These are phyloP conservation scores for Nothophaeocryptopus gaeumannii DNA, from an alignment of 2,329 filamentous ascomycete genomes.

Conservation along the genomic window DNA sequence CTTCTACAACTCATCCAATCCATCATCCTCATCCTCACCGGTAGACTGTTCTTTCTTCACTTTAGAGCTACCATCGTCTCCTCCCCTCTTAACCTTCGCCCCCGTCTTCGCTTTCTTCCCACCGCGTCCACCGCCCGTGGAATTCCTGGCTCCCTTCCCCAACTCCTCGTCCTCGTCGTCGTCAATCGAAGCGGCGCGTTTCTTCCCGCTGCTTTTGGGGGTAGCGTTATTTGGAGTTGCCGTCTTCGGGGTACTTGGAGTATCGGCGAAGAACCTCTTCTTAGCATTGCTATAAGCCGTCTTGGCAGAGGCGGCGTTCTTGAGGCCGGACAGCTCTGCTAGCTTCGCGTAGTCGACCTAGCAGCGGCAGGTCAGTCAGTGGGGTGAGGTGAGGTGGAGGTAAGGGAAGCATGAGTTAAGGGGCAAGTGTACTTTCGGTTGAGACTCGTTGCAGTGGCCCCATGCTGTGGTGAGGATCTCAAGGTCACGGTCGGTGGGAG, in stretches of 20 bases:
- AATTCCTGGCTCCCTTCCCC: not conserved
- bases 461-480: constrained; percentile 10
- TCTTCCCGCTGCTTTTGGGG: no score
- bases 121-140: constrained; percentile 1
- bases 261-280: constrained; percentile 71
- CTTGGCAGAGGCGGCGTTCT: constrained; percentile 21
- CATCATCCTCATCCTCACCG: no score
- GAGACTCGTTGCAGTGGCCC: constrained; percentile 10
- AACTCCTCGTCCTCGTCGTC: not conserved
- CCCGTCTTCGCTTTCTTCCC: constrained; percentile 4
- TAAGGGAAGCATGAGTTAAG: not conserved
- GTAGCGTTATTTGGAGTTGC: constrained; percentile 1
- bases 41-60: no score
- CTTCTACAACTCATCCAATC: no score
- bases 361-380: not conserved
- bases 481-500: constrained; percentile 5
- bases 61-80: no score
- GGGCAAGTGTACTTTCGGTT: constrained; percentile 8
- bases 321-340: constrained; percentile 17
- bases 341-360: constrained; percentile 26
- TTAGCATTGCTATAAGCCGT: constrained; percentile 56
- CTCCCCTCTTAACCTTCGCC: constrained; percentile 3
- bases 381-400: not conserved
- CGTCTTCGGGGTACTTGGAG: constrained; percentile 3
- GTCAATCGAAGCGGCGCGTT: not conserved